These are phyloP conservation scores for Lichtheimia hyalospora DNA, from an alignment of 371 early-diverging fungal species.

Conservation along the genomic window DNA sequence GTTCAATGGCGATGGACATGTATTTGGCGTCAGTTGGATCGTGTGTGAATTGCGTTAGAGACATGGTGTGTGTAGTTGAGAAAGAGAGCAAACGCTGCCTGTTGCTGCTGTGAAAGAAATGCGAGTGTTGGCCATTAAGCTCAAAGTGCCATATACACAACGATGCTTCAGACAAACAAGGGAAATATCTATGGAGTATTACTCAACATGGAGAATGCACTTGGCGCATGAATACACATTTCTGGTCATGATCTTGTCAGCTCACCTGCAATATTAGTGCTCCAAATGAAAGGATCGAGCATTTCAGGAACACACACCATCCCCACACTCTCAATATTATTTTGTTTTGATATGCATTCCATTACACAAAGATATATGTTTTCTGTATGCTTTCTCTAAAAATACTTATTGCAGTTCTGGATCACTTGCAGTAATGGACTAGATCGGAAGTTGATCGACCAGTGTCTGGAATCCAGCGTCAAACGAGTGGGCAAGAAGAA, in stretches of 20 bases:
- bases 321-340: too few relatives aligned
- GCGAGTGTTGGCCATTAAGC: neutral
- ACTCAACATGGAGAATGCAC: neutral
- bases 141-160: too few relatives aligned
- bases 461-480: too few relatives aligned
- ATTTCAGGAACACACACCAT: too few relatives aligned
- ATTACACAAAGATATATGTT: neutral
- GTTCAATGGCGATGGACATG: constrained; percentile 64
- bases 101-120: constrained; percentile 3
- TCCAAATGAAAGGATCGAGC: too few relatives aligned
- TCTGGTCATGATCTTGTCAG: neutral
- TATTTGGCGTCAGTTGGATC: constrained; percentile 27
- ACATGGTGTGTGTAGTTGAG: constrained; percentile 1
- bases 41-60: constrained; percentile 29
- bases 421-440: neutral
- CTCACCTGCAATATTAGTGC: too few relatives aligned
- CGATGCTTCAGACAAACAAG: neutral
- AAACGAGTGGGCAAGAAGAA: neutral
- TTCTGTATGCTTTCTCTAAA: neutral
- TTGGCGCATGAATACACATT: neutral
- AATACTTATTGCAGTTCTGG: neutral
- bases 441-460: too few relatives aligned
- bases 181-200: neutral
- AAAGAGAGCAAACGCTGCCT: neutral
- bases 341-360: too few relatives aligned